Evolutionary conservation across 2,329 filamentous ascomycete species (phyloP).

Genomic region (Curvularia sp.): DNA sequence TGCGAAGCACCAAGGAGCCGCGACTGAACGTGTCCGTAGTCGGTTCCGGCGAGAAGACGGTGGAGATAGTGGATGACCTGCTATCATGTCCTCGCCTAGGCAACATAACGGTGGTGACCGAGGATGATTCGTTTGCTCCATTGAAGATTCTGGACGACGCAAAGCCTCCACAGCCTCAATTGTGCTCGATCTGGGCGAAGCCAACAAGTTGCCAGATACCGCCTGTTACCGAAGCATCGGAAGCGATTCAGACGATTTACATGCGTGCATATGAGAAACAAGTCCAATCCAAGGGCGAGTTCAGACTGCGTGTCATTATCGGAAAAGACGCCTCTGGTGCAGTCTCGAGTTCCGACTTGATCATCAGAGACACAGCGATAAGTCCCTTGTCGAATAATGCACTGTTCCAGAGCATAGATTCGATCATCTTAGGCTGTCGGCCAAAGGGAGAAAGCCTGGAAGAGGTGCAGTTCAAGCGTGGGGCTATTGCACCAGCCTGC

Average conservation of each 20-base stretch:
- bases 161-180: slow-evolving; percentile 37
- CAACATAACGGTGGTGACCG: slow-evolving; percentile 47
- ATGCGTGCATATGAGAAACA: slow-evolving; percentile 48
- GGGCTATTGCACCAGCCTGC: slow-evolving; percentile 38
- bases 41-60: slow-evolving; percentile 38
- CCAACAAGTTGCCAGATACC: slow-evolving; percentile 32
- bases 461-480: slow-evolving; percentile 50
- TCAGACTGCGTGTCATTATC: slow-evolving; percentile 37
- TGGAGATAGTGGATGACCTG: slow-evolving; percentile 46
- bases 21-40: slow-evolving; percentile 43
- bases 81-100: slow-evolving; percentile 44
- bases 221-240: slow-evolving; percentile 34
- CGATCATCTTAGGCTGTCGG: slow-evolving; percentile 46
- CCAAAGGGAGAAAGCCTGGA: slow-evolving; percentile 48
- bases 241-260: slow-evolving; percentile 46
- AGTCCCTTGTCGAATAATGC: slow-evolving; percentile 27
- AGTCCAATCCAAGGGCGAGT: slow-evolving; percentile 44
- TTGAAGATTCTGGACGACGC: slow-evolving; percentile 37
- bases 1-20: slow-evolving; percentile 39
- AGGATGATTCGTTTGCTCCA: slow-evolving; percentile 42
- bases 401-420: slow-evolving; percentile 42
- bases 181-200: slow-evolving; percentile 49
- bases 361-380: slow-evolving; percentile 40
- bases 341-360: slow-evolving; percentile 37
- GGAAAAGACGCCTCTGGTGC: slow-evolving; percentile 36